Conservation (phyloP, 768 basidiomycete species). For the Dendrothele bispora region DNA sequence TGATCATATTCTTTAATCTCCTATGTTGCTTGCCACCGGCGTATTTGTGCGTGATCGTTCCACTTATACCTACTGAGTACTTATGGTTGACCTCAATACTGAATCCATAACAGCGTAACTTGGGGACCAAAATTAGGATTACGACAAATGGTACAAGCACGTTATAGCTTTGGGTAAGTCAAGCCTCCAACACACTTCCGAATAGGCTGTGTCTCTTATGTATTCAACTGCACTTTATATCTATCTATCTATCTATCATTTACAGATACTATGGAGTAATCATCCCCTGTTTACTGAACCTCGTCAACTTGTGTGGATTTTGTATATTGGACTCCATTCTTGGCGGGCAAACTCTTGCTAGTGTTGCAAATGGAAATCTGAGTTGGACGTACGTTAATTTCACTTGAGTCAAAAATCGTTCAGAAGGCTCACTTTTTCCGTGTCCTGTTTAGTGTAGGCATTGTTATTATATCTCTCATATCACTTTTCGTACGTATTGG, state of each 20-base stretch:
- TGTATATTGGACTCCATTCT: constrained; percentile 72
- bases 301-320: constrained; percentile 66
- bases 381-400: constrained; percentile 41
- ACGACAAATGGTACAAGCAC: constrained; percentile 80
- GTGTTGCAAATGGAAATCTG: constrained; percentile 37
- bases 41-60: constrained; percentile 49
- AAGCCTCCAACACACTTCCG: too few relatives aligned
- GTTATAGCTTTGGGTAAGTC: constrained; percentile 38
- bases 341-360: constrained; percentile 56
- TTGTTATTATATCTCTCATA: constrained; percentile 65
- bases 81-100: background rate
- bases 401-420: background rate
- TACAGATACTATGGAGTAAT: constrained; percentile 64
- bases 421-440: background rate
- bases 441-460: constrained; percentile 57
- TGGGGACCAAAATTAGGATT: constrained; percentile 88
- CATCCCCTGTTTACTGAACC: constrained; percentile 59
- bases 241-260: too few relatives aligned
- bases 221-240: too few relatives aligned
- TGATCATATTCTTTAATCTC: constrained; percentile 69
- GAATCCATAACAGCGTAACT: constrained; percentile 37
- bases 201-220: too few relatives aligned
- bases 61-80: background rate
- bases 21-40: constrained; percentile 59
- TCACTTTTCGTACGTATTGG: constrained; percentile 28